Evolutionary conservation across 345 rosid genomes (phyloP).

Genomic region (Lumnitzera littorea): DNA sequence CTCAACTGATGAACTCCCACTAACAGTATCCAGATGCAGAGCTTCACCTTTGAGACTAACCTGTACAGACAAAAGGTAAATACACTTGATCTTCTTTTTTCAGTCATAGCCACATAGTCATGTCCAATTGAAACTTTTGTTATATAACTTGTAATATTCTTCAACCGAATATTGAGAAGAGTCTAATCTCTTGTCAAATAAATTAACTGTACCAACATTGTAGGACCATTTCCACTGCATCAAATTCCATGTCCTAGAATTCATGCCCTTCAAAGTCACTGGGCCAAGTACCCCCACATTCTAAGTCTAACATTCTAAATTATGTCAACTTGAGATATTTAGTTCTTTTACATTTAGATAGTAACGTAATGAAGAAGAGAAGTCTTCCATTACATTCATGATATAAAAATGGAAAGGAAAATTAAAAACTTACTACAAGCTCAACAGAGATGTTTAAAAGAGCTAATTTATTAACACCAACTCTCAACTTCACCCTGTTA

Average conservation of each 20-base stretch:
- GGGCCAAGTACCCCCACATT: constrained; percentile 87
- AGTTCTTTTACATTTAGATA: no score
- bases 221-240: constrained; percentile 87
- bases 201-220: constrained; percentile 47
- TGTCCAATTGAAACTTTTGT: no score
- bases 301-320: constrained; percentile 86
- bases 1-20: constrained; percentile 16
- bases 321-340: neutral
- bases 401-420: neutral
- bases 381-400: neutral
- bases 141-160: no score
- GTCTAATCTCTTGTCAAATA: neutral
- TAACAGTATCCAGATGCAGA: constrained; percentile 10
- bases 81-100: neutral
- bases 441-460: constrained; percentile 73
- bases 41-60: constrained; percentile 16
- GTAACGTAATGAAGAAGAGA: neutral
- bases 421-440: constrained; percentile 59
- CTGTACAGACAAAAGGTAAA: neutral
- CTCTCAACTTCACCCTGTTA: constrained; percentile 58
- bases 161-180: no score
- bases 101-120: neutral
- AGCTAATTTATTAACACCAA: constrained; percentile 71
- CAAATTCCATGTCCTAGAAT: constrained; percentile 71
- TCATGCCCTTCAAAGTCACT: constrained; percentile 59